phyloP scores from a whole-genome alignment of 805 yeast genomes.

The Middelhovenomyces tepae region DNA sequence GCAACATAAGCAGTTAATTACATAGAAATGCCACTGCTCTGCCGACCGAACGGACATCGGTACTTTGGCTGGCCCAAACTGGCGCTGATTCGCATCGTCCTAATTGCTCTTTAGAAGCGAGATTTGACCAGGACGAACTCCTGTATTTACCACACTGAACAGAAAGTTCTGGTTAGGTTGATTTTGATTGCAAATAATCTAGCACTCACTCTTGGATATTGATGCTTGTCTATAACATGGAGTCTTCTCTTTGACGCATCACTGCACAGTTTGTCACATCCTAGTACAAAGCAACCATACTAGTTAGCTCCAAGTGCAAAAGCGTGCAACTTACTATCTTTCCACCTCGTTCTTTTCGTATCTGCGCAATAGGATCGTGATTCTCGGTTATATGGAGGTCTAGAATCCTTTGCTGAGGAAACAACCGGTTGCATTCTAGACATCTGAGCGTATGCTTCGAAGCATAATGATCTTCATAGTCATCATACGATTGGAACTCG shows the following conservation, averaged over 20 bases:
- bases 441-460: conserved; percentile 17
- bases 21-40: no score
- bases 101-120: conserved; percentile 12
- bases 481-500: conserved; percentile 7
- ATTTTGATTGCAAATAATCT: conserved; percentile 11
- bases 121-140: conserved; percentile 16
- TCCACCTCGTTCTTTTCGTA: conserved; percentile 33
- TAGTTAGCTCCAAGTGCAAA: conserved; percentile 2
- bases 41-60: no score
- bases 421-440: conserved; percentile 18
- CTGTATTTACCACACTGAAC: conserved; percentile 27
- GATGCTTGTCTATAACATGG: conserved; percentile 45
- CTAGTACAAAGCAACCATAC: conserved; percentile 36
- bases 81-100: no score
- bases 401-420: conserved; percentile 37
- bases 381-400: conserved; percentile 43
- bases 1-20: no score
- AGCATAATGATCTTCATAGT: conserved; percentile 20
- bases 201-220: conserved; percentile 32
- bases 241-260: conserved; percentile 34
- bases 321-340: conserved; percentile 19
- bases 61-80: no score
- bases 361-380: conserved; percentile 41
- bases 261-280: conserved; percentile 34
- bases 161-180: conserved; percentile 17